These are phyloP conservation scores for Paspalum notatum DNA, from an alignment of 176 grass and related monocot genomes.

Conservation along the genomic window DNA sequence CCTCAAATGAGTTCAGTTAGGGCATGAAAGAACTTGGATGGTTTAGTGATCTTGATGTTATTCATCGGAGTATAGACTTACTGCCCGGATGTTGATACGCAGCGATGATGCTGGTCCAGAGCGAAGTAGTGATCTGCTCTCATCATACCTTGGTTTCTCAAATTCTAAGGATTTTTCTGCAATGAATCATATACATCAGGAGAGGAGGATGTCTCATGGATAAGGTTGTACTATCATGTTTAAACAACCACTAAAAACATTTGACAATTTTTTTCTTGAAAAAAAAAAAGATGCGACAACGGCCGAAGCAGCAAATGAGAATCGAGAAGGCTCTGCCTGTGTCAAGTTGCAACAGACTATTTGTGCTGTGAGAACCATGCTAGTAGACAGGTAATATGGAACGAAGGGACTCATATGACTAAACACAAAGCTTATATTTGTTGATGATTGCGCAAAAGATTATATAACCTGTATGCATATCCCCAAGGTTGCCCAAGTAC, in stretches of 20 bases:
- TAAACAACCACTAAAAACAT: background rate
- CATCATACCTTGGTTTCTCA: slow-evolving; percentile 71
- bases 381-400: background rate
- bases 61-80: slow-evolving; percentile 42
- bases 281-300: background rate
- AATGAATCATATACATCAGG: slow-evolving; percentile 26
- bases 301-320: background rate
- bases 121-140: slow-evolving; percentile 77
- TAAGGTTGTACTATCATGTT: background rate
- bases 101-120: slow-evolving; percentile 82
- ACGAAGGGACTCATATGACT: background rate
- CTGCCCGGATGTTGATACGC: slow-evolving; percentile 84
- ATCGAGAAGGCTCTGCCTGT: background rate
- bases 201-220: background rate
- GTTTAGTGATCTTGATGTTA: background rate
- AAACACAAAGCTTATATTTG: background rate
- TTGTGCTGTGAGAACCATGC: background rate
- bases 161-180: slow-evolving; percentile 80
- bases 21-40: background rate
- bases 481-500: background rate
- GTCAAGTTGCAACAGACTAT: background rate
- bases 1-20: background rate
- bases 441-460: background rate
- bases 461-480: background rate
- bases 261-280: background rate